Percentiles rank a stretch among this genome's conserved stretches.
phyloP scores from a whole-genome alignment of 345 rosid genomes.

The Eucalyptus tenuipes region DNA sequence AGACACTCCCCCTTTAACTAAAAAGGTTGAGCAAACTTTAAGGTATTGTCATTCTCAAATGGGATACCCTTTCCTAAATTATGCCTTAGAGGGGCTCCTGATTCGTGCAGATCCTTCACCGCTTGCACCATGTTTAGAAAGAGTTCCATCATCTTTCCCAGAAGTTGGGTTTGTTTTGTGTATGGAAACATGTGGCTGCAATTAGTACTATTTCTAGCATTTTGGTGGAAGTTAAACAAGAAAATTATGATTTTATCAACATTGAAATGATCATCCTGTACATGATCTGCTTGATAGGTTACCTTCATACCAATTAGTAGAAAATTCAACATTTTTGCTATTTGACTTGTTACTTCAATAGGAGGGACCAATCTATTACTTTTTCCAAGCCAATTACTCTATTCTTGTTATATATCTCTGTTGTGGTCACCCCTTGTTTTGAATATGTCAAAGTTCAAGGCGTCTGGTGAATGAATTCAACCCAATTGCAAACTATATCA shows the following conservation, averaged over 20 bases:
- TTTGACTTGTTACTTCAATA: not conserved
- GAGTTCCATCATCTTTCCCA: not conserved
- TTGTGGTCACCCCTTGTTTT: too few relatives aligned
- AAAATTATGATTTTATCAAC: not conserved
- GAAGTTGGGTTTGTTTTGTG: not conserved
- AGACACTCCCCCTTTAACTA: not conserved
- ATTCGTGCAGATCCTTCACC: not conserved
- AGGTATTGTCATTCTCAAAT: not conserved
- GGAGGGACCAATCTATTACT: not conserved
- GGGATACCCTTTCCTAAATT: not conserved
- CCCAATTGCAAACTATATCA: too few relatives aligned
- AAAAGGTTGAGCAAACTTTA: not conserved
- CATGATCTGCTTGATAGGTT: not conserved
- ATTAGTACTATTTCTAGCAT: not conserved
- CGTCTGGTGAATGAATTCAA: too few relatives aligned
- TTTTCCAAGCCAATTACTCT: too few relatives aligned
- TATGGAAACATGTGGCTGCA: not conserved
- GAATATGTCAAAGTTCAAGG: too few relatives aligned
- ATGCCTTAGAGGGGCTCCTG: not conserved
- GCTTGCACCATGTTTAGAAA: not conserved
- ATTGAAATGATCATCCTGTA: not conserved
- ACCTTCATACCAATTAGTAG: not conserved
- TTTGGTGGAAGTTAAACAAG: not conserved
- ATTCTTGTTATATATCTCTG: too few relatives aligned
- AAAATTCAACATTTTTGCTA: not conserved